Evolutionary conservation across 768 basidiomycete genomes (phyloP).

Genomic region (Mycena vitilis): DNA sequence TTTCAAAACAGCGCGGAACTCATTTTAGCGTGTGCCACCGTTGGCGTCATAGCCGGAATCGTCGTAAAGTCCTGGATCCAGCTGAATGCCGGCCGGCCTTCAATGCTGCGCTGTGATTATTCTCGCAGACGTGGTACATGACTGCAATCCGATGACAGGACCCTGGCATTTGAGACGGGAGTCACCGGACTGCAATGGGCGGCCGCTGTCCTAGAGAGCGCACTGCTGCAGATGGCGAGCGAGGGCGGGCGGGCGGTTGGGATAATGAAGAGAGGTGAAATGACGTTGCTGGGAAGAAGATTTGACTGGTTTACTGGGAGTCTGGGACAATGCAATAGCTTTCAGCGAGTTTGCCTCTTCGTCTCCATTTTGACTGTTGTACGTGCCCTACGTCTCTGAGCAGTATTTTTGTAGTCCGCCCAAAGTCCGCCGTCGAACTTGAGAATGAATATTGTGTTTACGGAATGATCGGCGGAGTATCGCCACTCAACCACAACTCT

Average conservation of each 20-base stretch:
- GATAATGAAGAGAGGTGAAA: slow-evolving; percentile 57
- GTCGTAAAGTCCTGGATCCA: too few relatives aligned
- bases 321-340: slow-evolving; percentile 46
- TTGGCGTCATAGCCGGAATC: slow-evolving; percentile 27
- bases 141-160: slow-evolving; percentile 47
- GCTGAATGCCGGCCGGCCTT: background rate
- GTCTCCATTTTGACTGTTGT: slow-evolving; percentile 17
- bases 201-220: slow-evolving; percentile 58
- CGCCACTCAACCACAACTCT: too few relatives aligned
- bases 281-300: slow-evolving; percentile 48
- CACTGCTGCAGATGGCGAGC: slow-evolving; percentile 61
- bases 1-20: slow-evolving; percentile 63
- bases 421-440: too few relatives aligned
- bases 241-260: slow-evolving; percentile 63
- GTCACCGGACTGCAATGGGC: too few relatives aligned
- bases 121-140: slow-evolving; percentile 59
- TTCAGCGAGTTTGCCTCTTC: slow-evolving; percentile 42
- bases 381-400: too few relatives aligned
- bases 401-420: too few relatives aligned
- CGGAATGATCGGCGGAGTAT: too few relatives aligned
- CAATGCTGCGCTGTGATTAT: slow-evolving; percentile 41
- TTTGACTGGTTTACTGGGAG: slow-evolving; percentile 69
- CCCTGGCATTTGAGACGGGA: too few relatives aligned
- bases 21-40: slow-evolving; percentile 28
- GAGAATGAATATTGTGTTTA: too few relatives aligned